Evolutionary conservation across 192 early-diverging fungal genomes (phyloP), one percentile per base, ranked within the genome.

Genomic region (Backusella luteola): DNA sequence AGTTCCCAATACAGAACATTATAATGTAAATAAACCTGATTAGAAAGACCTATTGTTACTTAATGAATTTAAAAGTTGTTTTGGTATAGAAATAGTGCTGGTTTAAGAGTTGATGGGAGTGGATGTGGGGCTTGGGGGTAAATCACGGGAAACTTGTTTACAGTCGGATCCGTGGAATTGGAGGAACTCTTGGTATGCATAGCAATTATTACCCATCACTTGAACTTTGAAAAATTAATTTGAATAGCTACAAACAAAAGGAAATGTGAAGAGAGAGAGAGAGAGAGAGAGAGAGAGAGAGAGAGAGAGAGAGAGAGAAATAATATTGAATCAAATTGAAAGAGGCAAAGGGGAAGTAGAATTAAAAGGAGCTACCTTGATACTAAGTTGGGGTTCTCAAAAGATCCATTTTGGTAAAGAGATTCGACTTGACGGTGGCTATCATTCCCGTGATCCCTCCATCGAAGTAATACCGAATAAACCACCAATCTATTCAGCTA

Each of bases 1-100:
- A 63, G 21, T 63, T 26, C 23, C 56, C 26, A 29, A 63, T 49
- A 63, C 23, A 63, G 23, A 63, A 63, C 56, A 63, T 29, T 63
- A 63, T 29, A 26, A 63, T 63, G 56, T 63, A 63, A 63, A 63
- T 63, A 63, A 63, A 63, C 56, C 23, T 63, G 56, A 63, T 63
- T 63, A 26, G 56, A 63, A 63, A 63, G 56, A 63, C 56, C 3
- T 63, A 63, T 63, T 26, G 26, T 63, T 63, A 63, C 56, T 63
- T 63, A 63, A 26, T 63, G 56, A 15, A 63, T 63, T 63, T 63
- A 29, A 3, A 63, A 63, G 23, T 63, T 63, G 26, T 29, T 23
- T 29, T 63, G 56, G 56, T 63, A 63, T 9, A 63, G 56, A 63
- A 3, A 14, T 12, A 1, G 15, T 59, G 56, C 21, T 59, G 21